A percentile compares a stretch with the other conserved stretches of the same genome.
Conservation (phyloP, 352 stramenopile genomes). For the Phytophthora syringae region DNA sequence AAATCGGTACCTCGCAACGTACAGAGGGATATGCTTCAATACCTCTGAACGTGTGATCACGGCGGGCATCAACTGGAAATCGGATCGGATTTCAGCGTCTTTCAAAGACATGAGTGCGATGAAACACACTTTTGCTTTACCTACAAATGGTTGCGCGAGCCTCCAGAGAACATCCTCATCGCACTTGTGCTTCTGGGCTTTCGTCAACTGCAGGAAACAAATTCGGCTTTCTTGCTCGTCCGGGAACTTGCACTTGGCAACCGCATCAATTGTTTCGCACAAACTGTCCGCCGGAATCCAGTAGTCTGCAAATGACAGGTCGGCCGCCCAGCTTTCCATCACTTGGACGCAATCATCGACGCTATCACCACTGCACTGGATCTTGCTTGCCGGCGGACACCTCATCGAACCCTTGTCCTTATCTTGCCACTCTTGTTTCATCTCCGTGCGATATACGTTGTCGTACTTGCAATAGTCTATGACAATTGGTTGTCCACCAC, state of each 20-base stretch:
- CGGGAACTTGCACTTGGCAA: slow-evolving; percentile 17
- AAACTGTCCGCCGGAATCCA: slow-evolving; percentile 6
- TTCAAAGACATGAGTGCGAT: slow-evolving; percentile 13
- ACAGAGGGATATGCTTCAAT: slow-evolving; percentile 7
- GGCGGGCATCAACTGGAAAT: slow-evolving; percentile 9
- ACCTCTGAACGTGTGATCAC: background rate
- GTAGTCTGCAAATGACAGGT: background rate
- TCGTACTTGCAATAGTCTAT: background rate
- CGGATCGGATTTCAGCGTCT: background rate
- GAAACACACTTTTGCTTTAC: slow-evolving; percentile 24
- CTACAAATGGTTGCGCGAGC: slow-evolving; percentile 22
- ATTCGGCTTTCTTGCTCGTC: background rate
- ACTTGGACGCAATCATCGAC: slow-evolving; percentile 3
- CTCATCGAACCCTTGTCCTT: background rate
- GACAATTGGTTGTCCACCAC: background rate
- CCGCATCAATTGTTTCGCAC: slow-evolving; percentile 24
- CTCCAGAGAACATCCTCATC: slow-evolving; percentile 22
- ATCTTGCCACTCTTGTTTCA: background rate
- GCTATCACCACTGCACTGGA: background rate
- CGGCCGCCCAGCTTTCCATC: background rate
- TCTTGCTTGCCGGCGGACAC: background rate
- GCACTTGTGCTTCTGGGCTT: slow-evolving; percentile 3
- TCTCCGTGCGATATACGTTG: background rate
- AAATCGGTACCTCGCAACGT: background rate
- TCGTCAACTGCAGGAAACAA: slow-evolving; percentile 34